Percentiles rank a stretch among this genome's conserved stretches.
Conservation (phyloP, 306 rosid genomes). For the Quercus berberidifolia region DNA sequence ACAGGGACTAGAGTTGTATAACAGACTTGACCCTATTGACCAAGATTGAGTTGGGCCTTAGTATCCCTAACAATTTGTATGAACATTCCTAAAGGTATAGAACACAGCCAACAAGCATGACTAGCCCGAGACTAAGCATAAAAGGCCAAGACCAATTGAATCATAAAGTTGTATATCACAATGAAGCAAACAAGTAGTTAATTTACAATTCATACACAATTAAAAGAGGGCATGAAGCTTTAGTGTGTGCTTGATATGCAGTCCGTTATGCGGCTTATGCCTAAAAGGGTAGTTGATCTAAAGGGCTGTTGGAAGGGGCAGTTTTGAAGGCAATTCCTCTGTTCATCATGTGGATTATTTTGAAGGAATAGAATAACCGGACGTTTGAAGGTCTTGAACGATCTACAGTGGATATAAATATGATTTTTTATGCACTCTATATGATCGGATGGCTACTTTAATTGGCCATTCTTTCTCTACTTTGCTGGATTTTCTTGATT, state of each 20-base stretch:
- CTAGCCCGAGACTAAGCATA: neutral
- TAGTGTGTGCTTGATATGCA: neutral
- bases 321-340: too few species aligned
- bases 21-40: constrained; percentile 57
- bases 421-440: too few species aligned
- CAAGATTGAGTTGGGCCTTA: neutral
- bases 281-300: too few species aligned
- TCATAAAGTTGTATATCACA: neutral
- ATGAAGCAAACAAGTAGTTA: neutral
- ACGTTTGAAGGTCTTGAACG: too few species aligned
- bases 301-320: too few species aligned
- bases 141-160: neutral
- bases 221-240: neutral
- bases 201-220: neutral
- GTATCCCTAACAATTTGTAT: neutral
- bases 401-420: too few species aligned
- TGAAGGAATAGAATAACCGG: too few species aligned
- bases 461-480: too few species aligned
- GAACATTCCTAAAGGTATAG: neutral
- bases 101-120: neutral
- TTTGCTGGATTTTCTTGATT: too few species aligned
- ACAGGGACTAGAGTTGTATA: constrained; percentile 65
- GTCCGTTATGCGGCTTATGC: too few species aligned
- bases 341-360: too few species aligned
- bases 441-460: too few species aligned